Evolutionary conservation across 768 basidiomycete genomes (phyloP).

Genomic region (Kockovaella imperatae): DNA sequence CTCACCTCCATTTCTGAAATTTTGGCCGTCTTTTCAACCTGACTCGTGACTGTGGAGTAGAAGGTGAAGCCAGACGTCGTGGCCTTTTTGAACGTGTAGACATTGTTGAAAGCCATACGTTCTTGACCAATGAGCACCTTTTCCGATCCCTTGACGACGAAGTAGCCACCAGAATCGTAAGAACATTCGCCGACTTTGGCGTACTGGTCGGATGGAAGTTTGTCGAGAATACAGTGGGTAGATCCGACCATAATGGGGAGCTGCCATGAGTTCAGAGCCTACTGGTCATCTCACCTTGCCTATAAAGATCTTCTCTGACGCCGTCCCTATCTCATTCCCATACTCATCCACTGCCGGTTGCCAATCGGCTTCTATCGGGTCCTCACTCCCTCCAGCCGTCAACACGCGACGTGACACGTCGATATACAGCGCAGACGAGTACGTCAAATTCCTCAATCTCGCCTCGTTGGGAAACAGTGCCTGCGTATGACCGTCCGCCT

Average conservation of each 20-base stretch:
- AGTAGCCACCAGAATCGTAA: conserved; percentile 95
- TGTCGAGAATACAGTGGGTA: conserved; percentile 84
- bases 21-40: conserved; percentile 96
- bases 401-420: conserved; percentile 86
- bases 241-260: conserved; percentile 97
- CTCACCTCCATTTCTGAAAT: conserved; percentile 97
- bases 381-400: conserved; percentile 60
- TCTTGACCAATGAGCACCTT: conserved; percentile 99
- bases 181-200: conserved; percentile 96
- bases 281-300: conserved; percentile 28
- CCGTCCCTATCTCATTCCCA: conserved; percentile 26
- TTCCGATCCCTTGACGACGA: conserved; percentile 98
- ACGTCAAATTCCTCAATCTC: conserved; percentile 85
- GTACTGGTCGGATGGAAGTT: conserved; percentile 66
- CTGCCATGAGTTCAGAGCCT: conserved; percentile 47
- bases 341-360: conserved; percentile 32
- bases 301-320: conserved; percentile 74
- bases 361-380: conserved; percentile 70
- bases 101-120: conserved; percentile 98
- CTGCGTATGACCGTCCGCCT: conserved; percentile 87
- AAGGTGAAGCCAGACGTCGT: conserved; percentile 79
- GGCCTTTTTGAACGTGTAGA: conserved; percentile 97
- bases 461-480: conserved; percentile 97
- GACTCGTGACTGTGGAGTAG: conserved; percentile 91
- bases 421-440: conserved; percentile 89